These are phyloP conservation scores for Begonia masoniana DNA, from an alignment of 306 rosid genomes.

Conservation along the genomic window DNA sequence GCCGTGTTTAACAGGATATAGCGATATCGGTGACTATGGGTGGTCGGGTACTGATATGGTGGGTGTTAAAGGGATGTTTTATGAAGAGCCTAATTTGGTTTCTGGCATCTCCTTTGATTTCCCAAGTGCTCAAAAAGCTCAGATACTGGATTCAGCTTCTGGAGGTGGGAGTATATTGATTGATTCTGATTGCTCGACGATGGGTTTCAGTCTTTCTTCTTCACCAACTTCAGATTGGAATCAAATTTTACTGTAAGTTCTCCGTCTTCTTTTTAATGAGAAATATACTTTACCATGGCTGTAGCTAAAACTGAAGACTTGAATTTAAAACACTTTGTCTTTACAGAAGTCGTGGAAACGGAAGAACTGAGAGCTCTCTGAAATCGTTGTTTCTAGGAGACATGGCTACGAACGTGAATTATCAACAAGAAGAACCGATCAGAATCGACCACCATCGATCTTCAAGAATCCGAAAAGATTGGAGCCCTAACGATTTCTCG, in stretches of 20 bases:
- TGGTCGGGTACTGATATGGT: slow-evolving; percentile 22
- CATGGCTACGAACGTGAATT: slow-evolving; percentile 1
- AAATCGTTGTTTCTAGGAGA: too few species aligned
- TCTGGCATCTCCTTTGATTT: slow-evolving; percentile 26
- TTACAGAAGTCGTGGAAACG: too few species aligned
- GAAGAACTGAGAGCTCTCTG: too few species aligned
- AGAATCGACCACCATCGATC: too few species aligned
- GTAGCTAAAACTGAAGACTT: background rate
- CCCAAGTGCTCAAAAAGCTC: slow-evolving; percentile 16
- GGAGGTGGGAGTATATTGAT: too few species aligned
- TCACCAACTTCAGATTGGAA: slow-evolving; percentile 43
- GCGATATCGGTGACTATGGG: slow-evolving; percentile 30
- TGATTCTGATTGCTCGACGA: slow-evolving; percentile 16
- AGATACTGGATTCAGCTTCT: too few species aligned
- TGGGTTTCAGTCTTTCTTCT: slow-evolving; percentile 55
- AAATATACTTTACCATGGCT: background rate
- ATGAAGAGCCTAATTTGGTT: slow-evolving; percentile 12
- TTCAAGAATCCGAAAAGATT: too few species aligned
- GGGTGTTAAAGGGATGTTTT: too few species aligned
- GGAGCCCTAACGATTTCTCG: slow-evolving; percentile 9
- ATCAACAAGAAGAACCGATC: slow-evolving; percentile 6
- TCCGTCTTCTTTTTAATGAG: background rate
- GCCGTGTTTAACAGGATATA: slow-evolving; percentile 53
- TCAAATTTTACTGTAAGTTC: slow-evolving; percentile 62
- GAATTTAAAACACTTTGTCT: too few species aligned